Base-by-base conservation (phyloP, 1,284 basidiomycete species). In the Erythrobasidium hasegawianum region DNA sequence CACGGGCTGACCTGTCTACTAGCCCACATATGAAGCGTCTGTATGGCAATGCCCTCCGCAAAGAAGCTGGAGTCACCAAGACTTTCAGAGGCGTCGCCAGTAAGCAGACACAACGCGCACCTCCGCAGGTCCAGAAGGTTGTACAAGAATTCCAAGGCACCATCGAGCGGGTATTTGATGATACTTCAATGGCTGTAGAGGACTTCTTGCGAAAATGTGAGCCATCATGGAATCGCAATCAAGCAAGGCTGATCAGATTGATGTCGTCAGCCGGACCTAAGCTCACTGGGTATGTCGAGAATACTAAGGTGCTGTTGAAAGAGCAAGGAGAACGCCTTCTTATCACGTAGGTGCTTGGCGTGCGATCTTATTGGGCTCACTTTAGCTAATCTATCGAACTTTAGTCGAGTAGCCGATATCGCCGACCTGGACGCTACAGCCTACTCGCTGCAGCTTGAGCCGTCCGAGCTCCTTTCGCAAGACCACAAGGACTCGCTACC, bases 1-100 rank as follows among this genome's bases (percentile, higher is more conserved):
- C 18, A 18, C 41, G 24, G 27, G 26, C 2, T 24, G 18, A 18
- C 10, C 9, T 2, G 38, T 18, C 22, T 11, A 18, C 20, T 18
- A 95, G 93, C 70, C 96, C 96, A 20, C 95, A 98, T 78, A 98
- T 98, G 95, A 85, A 85, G 71, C 91, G 90, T 75, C 81, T 97
- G 16, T 98, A 97, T 77, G 95, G 95, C 14, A 86, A 93, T 73
- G 87, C 89, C 4, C 81, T 98, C 18, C 86, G 94, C 69, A 90
- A 91, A 76, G 95, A 97, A 68, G 94, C 93, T 7, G 96, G 95
- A 39, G 87, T 97, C 71, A 91, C 94, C 68, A 96, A 97, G 81
- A 94, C 97, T 27, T 86, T 98, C 77, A 93, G 93, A 79, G 87
- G 83, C 62, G 90, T 93, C 8, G 91, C 93, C 1, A 86, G 83